Percentiles rank a stretch among this genome's conserved stretches.
Conservation (phyloP, 129 eudicot genomes). For the Centrapalus pauciflorus region DNA sequence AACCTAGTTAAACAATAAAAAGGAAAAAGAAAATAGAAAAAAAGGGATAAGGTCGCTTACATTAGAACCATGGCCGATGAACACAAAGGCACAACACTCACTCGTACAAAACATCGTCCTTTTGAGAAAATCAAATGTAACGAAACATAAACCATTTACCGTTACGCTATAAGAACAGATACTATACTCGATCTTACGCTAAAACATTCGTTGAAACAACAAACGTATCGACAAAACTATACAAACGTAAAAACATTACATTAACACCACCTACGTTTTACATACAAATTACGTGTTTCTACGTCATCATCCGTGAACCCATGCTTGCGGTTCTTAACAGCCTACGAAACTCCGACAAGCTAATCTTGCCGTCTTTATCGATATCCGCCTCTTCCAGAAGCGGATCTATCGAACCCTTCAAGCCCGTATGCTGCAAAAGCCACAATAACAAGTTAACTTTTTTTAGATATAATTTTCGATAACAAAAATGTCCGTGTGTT, state of each 20-base stretch:
- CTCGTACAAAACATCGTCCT: too few relatives aligned
- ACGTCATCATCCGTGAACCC: conserved; percentile 35
- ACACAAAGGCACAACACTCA: too few relatives aligned
- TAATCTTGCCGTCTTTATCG: conserved; percentile 89
- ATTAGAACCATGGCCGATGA: too few relatives aligned
- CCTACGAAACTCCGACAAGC: conserved; percentile 82
- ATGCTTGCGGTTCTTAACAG: conserved; percentile 90
- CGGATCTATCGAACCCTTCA: conserved; percentile 82
- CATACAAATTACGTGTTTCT: not conserved
- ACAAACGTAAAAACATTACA: conserved; percentile 13
- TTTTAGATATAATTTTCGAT: too few relatives aligned
- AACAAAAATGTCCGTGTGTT: too few relatives aligned
- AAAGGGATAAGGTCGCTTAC: too few relatives aligned
- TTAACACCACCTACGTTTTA: conserved; percentile 1
- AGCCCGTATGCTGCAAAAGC: conserved; percentile 65
- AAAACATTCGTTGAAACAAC: not conserved
- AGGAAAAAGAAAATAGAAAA: too few relatives aligned
- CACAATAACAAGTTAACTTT: not conserved
- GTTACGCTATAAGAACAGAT: not conserved
- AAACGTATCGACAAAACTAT: not conserved
- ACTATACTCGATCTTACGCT: not conserved
- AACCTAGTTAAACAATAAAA: too few relatives aligned
- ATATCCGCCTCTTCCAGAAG: conserved; percentile 90
- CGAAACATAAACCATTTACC: too few relatives aligned
- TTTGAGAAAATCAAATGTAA: too few relatives aligned